Evolutionary conservation across 164 flowering plant species (phyloP).

Genomic region (Annona cherimola): DNA sequence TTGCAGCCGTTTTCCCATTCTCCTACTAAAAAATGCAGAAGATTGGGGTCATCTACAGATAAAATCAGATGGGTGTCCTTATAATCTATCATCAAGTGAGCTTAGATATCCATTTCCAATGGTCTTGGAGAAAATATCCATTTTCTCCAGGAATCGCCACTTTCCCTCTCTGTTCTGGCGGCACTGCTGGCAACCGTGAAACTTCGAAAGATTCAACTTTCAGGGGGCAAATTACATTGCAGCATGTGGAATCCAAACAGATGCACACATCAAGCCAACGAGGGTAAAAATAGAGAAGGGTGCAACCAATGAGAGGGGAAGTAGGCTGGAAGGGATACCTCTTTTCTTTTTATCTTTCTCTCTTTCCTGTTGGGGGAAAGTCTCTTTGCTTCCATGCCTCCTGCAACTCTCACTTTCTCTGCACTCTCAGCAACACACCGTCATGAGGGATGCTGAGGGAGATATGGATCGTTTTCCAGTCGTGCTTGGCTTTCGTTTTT

Average conservation of each 20-base stretch:
- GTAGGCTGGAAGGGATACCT: not conserved
- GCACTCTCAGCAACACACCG: too few relatives aligned
- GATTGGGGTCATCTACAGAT: not conserved
- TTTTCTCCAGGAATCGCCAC: not conserved
- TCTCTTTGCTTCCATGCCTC: conserved; percentile 8
- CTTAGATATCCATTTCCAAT: not conserved
- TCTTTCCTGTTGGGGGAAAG: conserved; percentile 7
- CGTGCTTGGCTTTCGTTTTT: not conserved
- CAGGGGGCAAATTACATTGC: not conserved
- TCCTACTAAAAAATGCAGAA: not conserved
- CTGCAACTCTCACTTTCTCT: not conserved
- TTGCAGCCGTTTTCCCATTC: too few relatives aligned
- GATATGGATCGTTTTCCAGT: not conserved
- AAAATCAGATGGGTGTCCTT: not conserved
- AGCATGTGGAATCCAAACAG: not conserved
- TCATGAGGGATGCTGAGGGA: not conserved
- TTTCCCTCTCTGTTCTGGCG: not conserved
- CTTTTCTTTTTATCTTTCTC: conserved; percentile 11
- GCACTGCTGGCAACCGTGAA: not conserved
- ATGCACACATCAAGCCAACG: not conserved
- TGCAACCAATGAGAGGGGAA: not conserved
- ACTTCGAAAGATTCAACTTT: not conserved
- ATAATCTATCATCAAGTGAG: not conserved
- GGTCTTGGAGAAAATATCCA: not conserved
- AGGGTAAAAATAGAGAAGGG: not conserved